A percentile compares a stretch with the other conserved stretches of the same genome.
Evolutionary conservation across 805 yeast species (phyloP).

Genomic region (Wickerhamomyces hampshirensis): DNA sequence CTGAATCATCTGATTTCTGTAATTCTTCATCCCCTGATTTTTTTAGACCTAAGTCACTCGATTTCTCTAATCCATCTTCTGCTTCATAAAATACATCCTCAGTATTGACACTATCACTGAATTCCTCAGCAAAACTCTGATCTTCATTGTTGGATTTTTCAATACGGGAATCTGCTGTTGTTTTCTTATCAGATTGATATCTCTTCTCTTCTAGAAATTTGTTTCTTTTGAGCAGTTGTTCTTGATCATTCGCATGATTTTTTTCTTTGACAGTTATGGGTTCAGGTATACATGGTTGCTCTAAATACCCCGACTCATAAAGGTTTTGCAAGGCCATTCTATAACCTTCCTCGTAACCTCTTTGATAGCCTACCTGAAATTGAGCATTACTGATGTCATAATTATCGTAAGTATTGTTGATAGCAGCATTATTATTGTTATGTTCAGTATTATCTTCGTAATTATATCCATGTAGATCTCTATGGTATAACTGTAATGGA

Average conservation of each 20-base stretch:
- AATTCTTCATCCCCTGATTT: background rate
- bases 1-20: background rate
- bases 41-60: too few species aligned
- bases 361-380: constrained; percentile 2
- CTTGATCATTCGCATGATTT: background rate
- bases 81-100: background rate
- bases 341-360: constrained; percentile 5
- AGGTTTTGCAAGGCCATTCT: background rate
- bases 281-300: background rate
- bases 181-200: too few species aligned
- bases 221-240: background rate
- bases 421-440: background rate
- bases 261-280: background rate
- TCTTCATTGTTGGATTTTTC: background rate
- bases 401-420: background rate
- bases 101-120: too few species aligned
- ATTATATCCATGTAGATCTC: background rate
- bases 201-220: too few species aligned
- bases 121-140: background rate
- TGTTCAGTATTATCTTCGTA: background rate
- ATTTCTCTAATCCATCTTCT: background rate
- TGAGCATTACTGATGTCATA: background rate
- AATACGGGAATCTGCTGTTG: too few species aligned
- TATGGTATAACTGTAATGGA: background rate
- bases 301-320: background rate